A percentile compares a stretch with the other conserved stretches of the same genome.
These are phyloP conservation scores for Spongospora subterranea DNA, from an alignment of 208 protist genomes.

Conservation along the genomic window DNA sequence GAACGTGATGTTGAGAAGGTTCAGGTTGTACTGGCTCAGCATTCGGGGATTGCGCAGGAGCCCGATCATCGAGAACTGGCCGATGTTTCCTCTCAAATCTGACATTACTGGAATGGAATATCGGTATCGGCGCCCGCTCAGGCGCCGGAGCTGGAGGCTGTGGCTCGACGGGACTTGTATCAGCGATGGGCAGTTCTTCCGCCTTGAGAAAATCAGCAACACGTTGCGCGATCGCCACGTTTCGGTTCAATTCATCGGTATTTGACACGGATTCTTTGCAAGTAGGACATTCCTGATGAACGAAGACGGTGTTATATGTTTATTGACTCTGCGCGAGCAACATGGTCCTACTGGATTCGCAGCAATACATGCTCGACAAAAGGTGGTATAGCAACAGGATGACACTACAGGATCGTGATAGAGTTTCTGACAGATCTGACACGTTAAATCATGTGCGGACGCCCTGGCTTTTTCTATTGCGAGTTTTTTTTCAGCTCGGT, in stretches of 20 bases:
- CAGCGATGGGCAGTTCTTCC: not conserved
- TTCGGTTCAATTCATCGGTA: not conserved
- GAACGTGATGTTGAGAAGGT: too few species aligned
- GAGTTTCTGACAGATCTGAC: not conserved
- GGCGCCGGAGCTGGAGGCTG: not conserved
- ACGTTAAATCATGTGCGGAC: not conserved
- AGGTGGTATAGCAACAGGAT: constrained; percentile 8
- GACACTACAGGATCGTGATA: not conserved
- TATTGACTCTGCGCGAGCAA: not conserved
- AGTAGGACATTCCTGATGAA: not conserved
- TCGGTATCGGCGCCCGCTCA: not conserved
- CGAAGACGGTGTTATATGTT: not conserved
- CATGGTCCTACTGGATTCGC: not conserved
- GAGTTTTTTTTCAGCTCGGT: not conserved
- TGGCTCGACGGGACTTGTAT: not conserved
- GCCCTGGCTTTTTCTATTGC: not conserved
- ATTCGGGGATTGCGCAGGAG: too few species aligned
- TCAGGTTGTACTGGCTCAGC: too few species aligned
- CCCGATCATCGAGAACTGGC: too few species aligned
- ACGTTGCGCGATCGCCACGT: not conserved
- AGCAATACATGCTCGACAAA: not conserved
- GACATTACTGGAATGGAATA: not conserved
- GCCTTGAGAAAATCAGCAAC: not conserved
- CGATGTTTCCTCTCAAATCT: too few species aligned
- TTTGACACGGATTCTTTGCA: not conserved